Percentiles rank a stretch among this genome's conserved stretches.
Conservation (phyloP, 805 yeast genomes). For the Cyberlindnera subsufficiens region DNA sequence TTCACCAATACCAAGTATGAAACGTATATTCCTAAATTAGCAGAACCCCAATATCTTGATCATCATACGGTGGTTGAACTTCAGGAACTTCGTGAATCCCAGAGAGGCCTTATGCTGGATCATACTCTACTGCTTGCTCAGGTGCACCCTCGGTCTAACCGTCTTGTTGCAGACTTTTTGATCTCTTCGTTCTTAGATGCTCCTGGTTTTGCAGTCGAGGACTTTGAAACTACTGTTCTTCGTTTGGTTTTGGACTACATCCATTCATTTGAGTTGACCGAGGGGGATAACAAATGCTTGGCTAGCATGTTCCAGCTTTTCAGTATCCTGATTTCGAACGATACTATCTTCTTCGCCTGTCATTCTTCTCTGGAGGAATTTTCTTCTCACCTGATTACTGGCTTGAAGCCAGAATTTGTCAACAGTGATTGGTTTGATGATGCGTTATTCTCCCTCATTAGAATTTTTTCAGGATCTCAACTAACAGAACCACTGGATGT, state of each 20-base stretch:
- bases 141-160: conserved; percentile 33
- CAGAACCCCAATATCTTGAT: conserved; percentile 33
- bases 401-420: conserved; percentile 31
- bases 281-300: conserved; percentile 23
- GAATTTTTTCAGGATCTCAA: conserved; percentile 43
- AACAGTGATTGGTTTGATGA: conserved; percentile 54
- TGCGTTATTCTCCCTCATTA: conserved; percentile 50
- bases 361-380: conserved; percentile 30
- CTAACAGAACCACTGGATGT: conserved; percentile 41
- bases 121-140: conserved; percentile 39
- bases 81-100: conserved; percentile 31
- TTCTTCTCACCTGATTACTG: conserved; percentile 29
- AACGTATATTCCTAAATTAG: conserved; percentile 23
- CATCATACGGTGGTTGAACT: conserved; percentile 36
- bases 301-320: conserved; percentile 38
- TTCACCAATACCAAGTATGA: conserved; percentile 20
- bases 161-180: conserved; percentile 35
- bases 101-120: conserved; percentile 29
- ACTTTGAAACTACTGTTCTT: conserved; percentile 31
- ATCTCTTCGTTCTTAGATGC: conserved; percentile 28
- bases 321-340: conserved; percentile 36
- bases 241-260: conserved; percentile 30
- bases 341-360: conserved; percentile 30
- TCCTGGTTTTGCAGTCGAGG: conserved; percentile 26
- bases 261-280: conserved; percentile 28